A percentile compares a stretch with the other conserved stretches of the same genome.
These are phyloP conservation scores for Coniferiporia sulphurascens DNA, from an alignment of 1,284 basidiomycete genomes.

Conservation along the genomic window DNA sequence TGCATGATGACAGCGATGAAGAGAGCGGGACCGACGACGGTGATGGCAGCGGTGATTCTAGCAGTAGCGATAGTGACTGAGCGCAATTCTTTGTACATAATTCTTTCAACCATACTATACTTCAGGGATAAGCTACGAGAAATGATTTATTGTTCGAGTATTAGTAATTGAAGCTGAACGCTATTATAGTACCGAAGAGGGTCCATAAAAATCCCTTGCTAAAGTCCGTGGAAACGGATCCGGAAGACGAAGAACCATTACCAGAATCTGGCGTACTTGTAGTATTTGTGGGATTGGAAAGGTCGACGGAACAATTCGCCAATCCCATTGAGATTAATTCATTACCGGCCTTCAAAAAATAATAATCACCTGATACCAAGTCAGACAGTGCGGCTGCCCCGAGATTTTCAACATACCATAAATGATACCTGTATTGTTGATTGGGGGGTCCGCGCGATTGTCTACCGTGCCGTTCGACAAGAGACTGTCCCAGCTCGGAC, in stretches of 20 bases:
- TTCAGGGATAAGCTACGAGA: no score
- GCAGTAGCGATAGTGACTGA: constrained; percentile 38
- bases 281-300: neutral
- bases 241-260: neutral
- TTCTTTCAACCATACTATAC: neutral
- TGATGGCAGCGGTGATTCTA: constrained; percentile 40
- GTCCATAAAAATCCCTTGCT: neutral
- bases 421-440: constrained; percentile 57
- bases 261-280: neutral
- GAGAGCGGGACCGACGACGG: constrained; percentile 45
- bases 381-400: neutral
- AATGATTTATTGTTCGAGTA: neutral
- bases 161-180: neutral
- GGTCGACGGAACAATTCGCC: constrained; percentile 2
- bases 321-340: constrained; percentile 6
- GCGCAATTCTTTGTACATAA: neutral
- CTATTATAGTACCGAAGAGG: neutral
- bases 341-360: constrained; percentile 29
- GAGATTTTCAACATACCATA: constrained; percentile 41
- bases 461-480: constrained; percentile 66
- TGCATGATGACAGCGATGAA: constrained; percentile 38
- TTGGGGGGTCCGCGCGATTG: constrained; percentile 40
- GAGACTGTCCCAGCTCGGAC: constrained; percentile 53
- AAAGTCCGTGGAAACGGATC: neutral
- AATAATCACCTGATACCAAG: constrained; percentile 35